Conservation (phyloP, 345 rosid species). For the Raphanus raphanistrum region DNA sequence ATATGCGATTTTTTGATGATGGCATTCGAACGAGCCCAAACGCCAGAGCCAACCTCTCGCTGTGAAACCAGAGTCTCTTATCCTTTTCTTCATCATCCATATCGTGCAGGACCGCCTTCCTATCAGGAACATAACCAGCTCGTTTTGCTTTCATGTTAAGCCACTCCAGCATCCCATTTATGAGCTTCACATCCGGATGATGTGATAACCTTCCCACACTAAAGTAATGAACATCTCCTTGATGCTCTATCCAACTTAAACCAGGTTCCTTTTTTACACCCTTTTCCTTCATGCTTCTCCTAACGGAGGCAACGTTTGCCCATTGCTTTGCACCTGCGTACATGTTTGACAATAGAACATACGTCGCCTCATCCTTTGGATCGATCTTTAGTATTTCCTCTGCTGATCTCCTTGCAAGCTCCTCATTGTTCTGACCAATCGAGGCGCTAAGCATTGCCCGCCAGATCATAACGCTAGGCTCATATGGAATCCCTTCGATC, state of each 20-base stretch:
- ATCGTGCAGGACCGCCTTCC: conserved; percentile 52
- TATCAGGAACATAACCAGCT: conserved; percentile 65
- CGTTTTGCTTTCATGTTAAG: conserved; percentile 63
- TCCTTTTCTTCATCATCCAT: conserved; percentile 63
- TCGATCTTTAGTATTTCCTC: conserved; percentile 59
- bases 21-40: conserved; percentile 59
- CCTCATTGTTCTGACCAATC: conserved; percentile 62
- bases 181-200: conserved; percentile 70
- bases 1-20: conserved; percentile 46
- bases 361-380: conserved; percentile 72
- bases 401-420: conserved; percentile 64
- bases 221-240: conserved; percentile 68
- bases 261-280: conserved; percentile 87
- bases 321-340: conserved; percentile 72
- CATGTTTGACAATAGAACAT: conserved; percentile 73
- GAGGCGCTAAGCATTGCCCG: conserved; percentile 87
- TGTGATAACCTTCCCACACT: conserved; percentile 53
- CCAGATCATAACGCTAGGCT: conserved; percentile 80
- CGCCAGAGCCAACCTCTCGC: conserved; percentile 88
- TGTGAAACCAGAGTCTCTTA: conserved; percentile 71
- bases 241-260: conserved; percentile 83
- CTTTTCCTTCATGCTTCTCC: conserved; percentile 65
- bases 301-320: conserved; percentile 59
- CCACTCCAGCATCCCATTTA: conserved; percentile 84
- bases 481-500: conserved; percentile 62